Base-by-base conservation (phyloP, 805 yeast species). In the Candida quercuum region DNA sequence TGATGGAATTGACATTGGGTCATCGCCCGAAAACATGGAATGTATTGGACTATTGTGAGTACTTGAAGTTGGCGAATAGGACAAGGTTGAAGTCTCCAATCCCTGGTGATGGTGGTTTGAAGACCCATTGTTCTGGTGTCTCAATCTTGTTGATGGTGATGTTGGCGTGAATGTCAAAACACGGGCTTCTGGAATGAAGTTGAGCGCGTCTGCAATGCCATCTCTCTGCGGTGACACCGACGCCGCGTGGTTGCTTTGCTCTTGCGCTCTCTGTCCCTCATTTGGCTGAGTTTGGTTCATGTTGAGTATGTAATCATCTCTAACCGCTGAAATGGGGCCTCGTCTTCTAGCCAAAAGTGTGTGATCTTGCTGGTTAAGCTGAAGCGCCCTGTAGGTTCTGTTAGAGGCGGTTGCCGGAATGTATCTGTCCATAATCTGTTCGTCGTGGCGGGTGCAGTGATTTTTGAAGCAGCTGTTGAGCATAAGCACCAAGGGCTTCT, bases 191-290 rank as follows among this genome's bases (percentile, higher is more conserved):
- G 58, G 46, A n/a, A 51, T 54, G 36, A 72, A 63, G 3, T 76
- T 73, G 25, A 77, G 54, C 0, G 81, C 80, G 23, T 62, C 66
- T 1, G 80, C 78, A 13, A 76, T 69, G 15, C 56, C 54, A 6
- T 59, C 64, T 31, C 11, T 12, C 64, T 56, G 33, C 66, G 69
- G 14, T 41, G 36, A 35, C n/a, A n/a, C n/a, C 42, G 43, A 22
- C 14, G 35, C 2, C 20, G 18, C 5, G 11, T 17, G 10, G 12
- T 41, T 19, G 16, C 34, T 32, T 15, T 24, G 5, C 10, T 10
- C 21, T n/a, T 12, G 10, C 1, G 17, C 16, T 4, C 11, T 6
- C 6, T 18, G 20, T 13, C 54, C 52, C 30, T 52, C 57, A 10
- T 34, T 31, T n/a, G 20, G 20, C 2, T 40, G 1, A 2, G 51